phyloP scores from a whole-genome alignment of 2,329 filamentous ascomycete genomes.

The Curvularia spicifera region DNA sequence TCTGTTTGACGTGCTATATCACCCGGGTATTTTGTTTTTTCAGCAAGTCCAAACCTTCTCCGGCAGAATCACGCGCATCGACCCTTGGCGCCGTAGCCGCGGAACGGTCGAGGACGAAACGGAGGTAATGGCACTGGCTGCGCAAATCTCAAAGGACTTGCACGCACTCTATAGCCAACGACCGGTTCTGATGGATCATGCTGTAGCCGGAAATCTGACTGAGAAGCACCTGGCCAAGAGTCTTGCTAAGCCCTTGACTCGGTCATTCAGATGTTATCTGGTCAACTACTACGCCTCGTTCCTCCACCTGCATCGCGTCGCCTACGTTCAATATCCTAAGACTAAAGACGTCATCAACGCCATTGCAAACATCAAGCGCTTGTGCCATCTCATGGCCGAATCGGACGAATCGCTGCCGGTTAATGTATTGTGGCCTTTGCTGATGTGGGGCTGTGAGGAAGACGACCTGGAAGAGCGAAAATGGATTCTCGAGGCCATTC shows the following conservation, averaged over 20 bases:
- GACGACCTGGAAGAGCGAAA: conserved; percentile 56
- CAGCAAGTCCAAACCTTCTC: conserved; percentile 65
- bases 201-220: conserved; percentile 59
- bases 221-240: conserved; percentile 58
- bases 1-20: conserved; percentile 62
- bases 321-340: conserved; percentile 61
- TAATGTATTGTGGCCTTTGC: conserved; percentile 64
- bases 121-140: conserved; percentile 63
- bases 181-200: conserved; percentile 63
- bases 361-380: conserved; percentile 57
- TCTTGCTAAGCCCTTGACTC: conserved; percentile 59
- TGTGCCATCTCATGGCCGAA: conserved; percentile 56
- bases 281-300: conserved; percentile 64
- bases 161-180: conserved; percentile 59
- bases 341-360: conserved; percentile 59
- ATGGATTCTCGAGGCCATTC: conserved; percentile 61
- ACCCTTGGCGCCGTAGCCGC: conserved; percentile 62
- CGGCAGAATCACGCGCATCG: conserved; percentile 63
- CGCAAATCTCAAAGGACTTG: conserved; percentile 59
- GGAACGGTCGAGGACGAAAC: conserved; percentile 65
- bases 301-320: conserved; percentile 64
- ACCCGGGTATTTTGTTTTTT: conserved; percentile 64
- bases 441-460: conserved; percentile 64
- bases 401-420: conserved; percentile 58
- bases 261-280: conserved; percentile 62